Base-by-base conservation (phyloP, 805 yeast species). In the Pichia ethanolica region DNA sequence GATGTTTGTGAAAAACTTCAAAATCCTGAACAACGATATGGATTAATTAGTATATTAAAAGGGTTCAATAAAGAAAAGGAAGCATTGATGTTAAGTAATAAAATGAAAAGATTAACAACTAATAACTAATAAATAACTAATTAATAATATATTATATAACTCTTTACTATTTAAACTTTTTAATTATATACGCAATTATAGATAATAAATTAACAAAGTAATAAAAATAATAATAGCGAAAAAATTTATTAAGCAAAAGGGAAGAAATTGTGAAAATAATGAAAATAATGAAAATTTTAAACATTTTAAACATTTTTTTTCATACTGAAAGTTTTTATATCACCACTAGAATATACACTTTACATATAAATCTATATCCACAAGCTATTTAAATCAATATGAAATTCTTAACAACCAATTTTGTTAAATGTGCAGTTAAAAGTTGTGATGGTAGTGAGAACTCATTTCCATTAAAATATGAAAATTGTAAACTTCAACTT, bases 391-490 rank as follows among this genome's bases (percentile, higher is more conserved):
- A n/a, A 14, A 42, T 27, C n/a, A 41, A 13, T 33, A 91, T 91
- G 99, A 91, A 93, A 70, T 81, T 91, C 60, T 71, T 93, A 30
- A 91, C 99, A n/a, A 87, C 97, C 11, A 93, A 93, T 68, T 93
- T 93, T 68, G 95, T 93, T 54, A 89, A 85, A 64, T 93, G 99
- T 68, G 89, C 98, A 0, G 86, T 89, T 53, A 83, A 84, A 61
- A 60, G 81, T 2, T 93, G 99, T 63, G 89, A 83, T 42, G 70
- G 81, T 12, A 77, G 91, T 6, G 77, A 78, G 12, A 79, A 81
- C 6, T 80, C 95, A 20, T 93, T 89, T 63, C 99, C 99, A 2
- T 74, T 93, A 49, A 73, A 74, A 52, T 91, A 76, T 63, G 65
- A 74, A 49, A 77, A 79, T 26, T 84, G 93, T 59, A 77, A 83